phyloP scores from a whole-genome alignment of 1,284 basidiomycete species.

The Vanrija sp. region DNA sequence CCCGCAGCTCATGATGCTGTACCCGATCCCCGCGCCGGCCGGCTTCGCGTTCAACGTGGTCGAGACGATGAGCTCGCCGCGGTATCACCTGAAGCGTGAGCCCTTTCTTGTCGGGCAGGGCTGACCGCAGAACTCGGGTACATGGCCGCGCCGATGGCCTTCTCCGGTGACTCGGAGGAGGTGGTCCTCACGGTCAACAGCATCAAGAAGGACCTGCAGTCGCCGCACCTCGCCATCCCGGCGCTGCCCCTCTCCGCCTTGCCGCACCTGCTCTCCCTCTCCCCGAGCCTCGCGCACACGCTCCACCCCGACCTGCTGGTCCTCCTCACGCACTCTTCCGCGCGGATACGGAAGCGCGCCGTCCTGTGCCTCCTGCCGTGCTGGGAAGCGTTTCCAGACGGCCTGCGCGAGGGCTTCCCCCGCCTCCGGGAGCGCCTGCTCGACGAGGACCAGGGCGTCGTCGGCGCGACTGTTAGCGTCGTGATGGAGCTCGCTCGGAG shows the following conservation, averaged over 20 bases:
- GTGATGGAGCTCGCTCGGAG: slow-evolving; percentile 84
- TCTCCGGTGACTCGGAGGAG: slow-evolving; percentile 90
- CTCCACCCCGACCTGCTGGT: slow-evolving; percentile 79
- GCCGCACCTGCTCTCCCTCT: slow-evolving; percentile 83
- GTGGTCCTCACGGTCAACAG: slow-evolving; percentile 96
- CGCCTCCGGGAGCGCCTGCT: slow-evolving; percentile 77
- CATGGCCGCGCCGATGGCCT: slow-evolving; percentile 88
- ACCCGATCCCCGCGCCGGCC: slow-evolving; percentile 51
- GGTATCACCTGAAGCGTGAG: slow-evolving; percentile 76
- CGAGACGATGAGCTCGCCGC: slow-evolving; percentile 93
- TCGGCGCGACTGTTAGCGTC: slow-evolving; percentile 88
- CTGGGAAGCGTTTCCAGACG: slow-evolving; percentile 73
- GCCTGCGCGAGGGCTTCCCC: slow-evolving; percentile 61
- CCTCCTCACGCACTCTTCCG: slow-evolving; percentile 85
- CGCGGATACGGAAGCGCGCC: slow-evolving; percentile 84
- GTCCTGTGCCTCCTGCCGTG: slow-evolving; percentile 76
- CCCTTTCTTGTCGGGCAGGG: slow-evolving; percentile 1
- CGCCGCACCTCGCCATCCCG: slow-evolving; percentile 65
- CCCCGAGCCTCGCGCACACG: slow-evolving; percentile 81
- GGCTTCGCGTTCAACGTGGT: slow-evolving; percentile 79
- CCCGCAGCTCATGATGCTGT: slow-evolving; percentile 50
- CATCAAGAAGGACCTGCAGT: slow-evolving; percentile 93
- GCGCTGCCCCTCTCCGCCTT: slow-evolving; percentile 81
- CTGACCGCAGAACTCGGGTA: slow-evolving; percentile 70
- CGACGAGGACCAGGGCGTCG: slow-evolving; percentile 84